Percentiles rank a stretch among this genome's conserved stretches.
These are phyloP conservation scores for Fusarium torulosum DNA, from an alignment of 2,329 filamentous ascomycete species.

Conservation along the genomic window DNA sequence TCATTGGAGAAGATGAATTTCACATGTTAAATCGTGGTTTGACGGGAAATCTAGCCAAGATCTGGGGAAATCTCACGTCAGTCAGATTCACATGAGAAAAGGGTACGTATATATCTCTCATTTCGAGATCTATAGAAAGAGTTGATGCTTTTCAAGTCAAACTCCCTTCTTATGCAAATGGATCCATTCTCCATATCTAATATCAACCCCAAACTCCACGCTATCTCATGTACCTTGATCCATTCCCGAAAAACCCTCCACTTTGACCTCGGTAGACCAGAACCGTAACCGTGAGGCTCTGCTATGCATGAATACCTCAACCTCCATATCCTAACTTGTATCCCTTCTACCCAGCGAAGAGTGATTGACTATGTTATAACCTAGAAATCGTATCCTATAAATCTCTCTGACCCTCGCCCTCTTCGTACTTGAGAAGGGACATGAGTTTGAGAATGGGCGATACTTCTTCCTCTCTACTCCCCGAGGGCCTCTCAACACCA, in stretches of 20 bases:
- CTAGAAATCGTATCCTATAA: neutral
- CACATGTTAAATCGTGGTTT: conserved; percentile 40
- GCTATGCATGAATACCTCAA: neutral
- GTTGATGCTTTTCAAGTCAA: conserved; percentile 8
- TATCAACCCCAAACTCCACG: conserved; percentile 27
- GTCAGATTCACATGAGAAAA: conserved; percentile 17
- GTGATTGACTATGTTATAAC: neutral
- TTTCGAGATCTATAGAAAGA: neutral
- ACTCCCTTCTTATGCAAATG: conserved; percentile 1
- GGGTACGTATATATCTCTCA: conserved; percentile 11
- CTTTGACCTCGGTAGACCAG: conserved; percentile 40
- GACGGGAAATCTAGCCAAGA: conserved; percentile 28
- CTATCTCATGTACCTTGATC: conserved; percentile 25
- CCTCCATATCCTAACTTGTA: neutral
- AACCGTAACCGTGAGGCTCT: conserved; percentile 29
- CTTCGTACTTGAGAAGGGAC: neutral
- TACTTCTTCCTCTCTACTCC: neutral
- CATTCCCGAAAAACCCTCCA: conserved; percentile 30
- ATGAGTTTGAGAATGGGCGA: neutral
- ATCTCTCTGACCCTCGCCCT: neutral
- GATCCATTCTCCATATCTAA: conserved; percentile 1
- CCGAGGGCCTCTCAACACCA: conserved; percentile 70
- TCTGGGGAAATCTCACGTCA: conserved; percentile 38
- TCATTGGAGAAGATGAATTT: conserved; percentile 26
- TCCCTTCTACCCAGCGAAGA: neutral